phyloP scores from a whole-genome alignment of 2,329 filamentous ascomycete genomes.

The Alternaria alternata region DNA sequence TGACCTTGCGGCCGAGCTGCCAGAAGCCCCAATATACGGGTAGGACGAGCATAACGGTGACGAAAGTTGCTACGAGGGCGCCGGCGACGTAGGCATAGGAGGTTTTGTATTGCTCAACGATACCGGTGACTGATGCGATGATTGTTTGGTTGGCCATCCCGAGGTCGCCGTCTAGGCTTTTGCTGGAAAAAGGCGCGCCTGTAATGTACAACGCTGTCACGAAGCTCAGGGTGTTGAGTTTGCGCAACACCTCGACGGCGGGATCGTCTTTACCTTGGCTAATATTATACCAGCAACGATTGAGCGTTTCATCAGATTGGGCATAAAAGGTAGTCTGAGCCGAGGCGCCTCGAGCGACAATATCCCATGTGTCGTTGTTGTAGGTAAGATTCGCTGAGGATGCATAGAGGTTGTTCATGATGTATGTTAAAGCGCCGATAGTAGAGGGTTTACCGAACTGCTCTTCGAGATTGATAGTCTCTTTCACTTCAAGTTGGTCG shows the following conservation, averaged over 20 bases:
- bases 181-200: constrained; percentile 16
- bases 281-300: constrained; percentile 30
- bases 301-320: constrained; percentile 13
- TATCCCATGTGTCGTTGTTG: constrained; percentile 22
- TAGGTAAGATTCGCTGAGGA: constrained; percentile 23
- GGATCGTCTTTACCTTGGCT: constrained; percentile 29
- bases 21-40: constrained; percentile 50
- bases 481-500: constrained; percentile 23
- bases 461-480: constrained; percentile 26
- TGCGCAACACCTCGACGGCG: constrained; percentile 30
- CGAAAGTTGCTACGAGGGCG: constrained; percentile 40
- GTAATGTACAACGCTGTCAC: constrained; percentile 27
- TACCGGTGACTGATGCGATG: constrained; percentile 24
- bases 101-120: constrained; percentile 34
- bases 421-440: constrained; percentile 29
- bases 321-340: constrained; percentile 30
- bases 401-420: constrained; percentile 32
- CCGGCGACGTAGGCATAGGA: constrained; percentile 35
- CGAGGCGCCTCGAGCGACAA: constrained; percentile 23
- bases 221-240: constrained; percentile 33
- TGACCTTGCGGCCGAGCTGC: constrained; percentile 47
- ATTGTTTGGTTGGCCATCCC: constrained; percentile 23
- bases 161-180: background rate
- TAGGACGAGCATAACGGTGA: constrained; percentile 43
- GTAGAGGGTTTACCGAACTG: constrained; percentile 21